phyloP scores from a whole-genome alignment of 352 stramenopile genomes.

The Aphanomyces euteiches region DNA sequence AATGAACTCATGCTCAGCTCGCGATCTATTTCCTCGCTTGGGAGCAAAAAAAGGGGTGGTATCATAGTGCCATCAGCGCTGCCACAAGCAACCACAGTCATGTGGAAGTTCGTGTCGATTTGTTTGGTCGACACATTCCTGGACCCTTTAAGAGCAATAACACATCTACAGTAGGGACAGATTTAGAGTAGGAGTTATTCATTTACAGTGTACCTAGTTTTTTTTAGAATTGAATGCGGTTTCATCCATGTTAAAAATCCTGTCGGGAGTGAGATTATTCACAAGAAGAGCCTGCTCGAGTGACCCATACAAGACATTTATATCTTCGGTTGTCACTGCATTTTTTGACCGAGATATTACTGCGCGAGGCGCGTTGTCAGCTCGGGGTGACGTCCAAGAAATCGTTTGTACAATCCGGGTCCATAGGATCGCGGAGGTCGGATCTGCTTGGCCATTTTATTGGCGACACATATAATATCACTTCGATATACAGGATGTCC shows the following conservation, averaged over 20 bases:
- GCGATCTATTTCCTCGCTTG: too few species aligned
- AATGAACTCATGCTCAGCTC: too few species aligned
- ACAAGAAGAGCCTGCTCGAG: conserved; percentile 27
- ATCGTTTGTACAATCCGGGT: too few species aligned
- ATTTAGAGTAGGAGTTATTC: too few species aligned
- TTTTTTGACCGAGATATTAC: conserved; percentile 21
- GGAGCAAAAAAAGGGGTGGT: too few species aligned
- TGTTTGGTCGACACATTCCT: conserved; percentile 32
- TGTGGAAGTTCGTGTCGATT: conserved; percentile 32
- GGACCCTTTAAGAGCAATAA: conserved; percentile 33
- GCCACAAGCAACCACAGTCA: conserved; percentile 34
- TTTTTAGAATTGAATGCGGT: conserved; percentile 30
- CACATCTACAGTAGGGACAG: background rate
- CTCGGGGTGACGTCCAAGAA: too few species aligned
- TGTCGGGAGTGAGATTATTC: background rate
- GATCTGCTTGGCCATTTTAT: too few species aligned
- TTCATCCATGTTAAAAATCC: conserved; percentile 38
- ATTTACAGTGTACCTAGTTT: background rate
- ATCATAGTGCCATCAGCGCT: too few species aligned
- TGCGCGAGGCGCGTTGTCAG: too few species aligned
- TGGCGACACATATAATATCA: too few species aligned
- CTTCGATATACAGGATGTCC: too few species aligned
- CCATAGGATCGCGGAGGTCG: too few species aligned
- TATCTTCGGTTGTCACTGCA: conserved; percentile 6
- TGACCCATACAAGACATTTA: conserved; percentile 27